Percentiles rank a stretch among this genome's conserved stretches.
Conservation (phyloP, 2,329 filamentous ascomycete genomes). For the Aspergillus cejpii region DNA sequence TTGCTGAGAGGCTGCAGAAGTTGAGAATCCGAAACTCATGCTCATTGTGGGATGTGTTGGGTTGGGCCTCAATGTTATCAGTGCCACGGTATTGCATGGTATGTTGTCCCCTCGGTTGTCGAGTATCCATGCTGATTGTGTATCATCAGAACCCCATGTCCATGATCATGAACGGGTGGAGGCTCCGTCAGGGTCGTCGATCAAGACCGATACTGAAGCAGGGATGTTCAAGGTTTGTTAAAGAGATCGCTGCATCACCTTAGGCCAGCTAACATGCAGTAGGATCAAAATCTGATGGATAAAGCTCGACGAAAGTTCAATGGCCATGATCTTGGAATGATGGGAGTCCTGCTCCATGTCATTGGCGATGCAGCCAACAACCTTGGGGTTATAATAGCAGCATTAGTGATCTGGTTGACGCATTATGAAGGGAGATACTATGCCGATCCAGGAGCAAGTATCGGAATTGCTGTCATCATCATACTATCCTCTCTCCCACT, state of each 20-base stretch:
- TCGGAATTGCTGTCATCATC: constrained; percentile 68
- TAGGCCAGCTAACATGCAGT: too few relatives aligned
- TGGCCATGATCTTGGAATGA: constrained; percentile 60
- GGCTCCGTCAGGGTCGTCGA: background rate
- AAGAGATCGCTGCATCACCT: too few relatives aligned
- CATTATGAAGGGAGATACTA: constrained; percentile 57
- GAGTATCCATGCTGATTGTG: background rate
- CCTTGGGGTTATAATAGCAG: constrained; percentile 64
- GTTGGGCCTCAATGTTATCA: constrained; percentile 60
- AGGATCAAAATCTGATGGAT: constrained; percentile 15
- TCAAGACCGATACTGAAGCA: background rate
- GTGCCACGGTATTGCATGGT: constrained; percentile 60
- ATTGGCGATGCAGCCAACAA: constrained; percentile 70
- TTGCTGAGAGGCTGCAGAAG: constrained; percentile 38
- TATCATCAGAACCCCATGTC: constrained; percentile 16
- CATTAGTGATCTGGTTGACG: constrained; percentile 61
- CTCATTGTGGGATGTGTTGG: constrained; percentile 64
- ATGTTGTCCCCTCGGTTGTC: background rate
- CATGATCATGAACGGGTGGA: constrained; percentile 6
- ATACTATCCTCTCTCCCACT: constrained; percentile 56
- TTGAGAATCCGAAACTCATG: constrained; percentile 60
- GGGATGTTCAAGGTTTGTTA: background rate
- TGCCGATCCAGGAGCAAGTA: constrained; percentile 62
- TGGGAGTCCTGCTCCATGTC: constrained; percentile 65
- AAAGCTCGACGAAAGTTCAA: constrained; percentile 31